Evolutionary conservation across 345 rosid species (phyloP), one percentile per base, ranked within the genome.

Genomic region (Camelina sativa): DNA sequence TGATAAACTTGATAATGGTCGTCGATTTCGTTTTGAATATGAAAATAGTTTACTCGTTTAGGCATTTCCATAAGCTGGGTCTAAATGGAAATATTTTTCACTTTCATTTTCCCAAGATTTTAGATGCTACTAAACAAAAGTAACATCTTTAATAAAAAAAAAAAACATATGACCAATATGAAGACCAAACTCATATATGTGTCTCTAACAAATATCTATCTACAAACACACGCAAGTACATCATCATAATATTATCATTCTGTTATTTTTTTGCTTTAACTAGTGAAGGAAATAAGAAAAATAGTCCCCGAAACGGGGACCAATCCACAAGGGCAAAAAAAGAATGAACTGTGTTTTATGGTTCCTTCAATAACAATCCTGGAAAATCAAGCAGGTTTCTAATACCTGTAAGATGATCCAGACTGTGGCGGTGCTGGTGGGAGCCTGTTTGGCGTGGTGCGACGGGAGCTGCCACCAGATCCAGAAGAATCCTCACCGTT

Each of bases 341-440:
- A 23, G 35, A 67, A 40, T 34, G 11, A 54, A 38, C 37, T 63
- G 57, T 76, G 25, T 57, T 57, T 23, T 23, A 16, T 34, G 72
- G 47, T 67, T 48, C 50, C 47, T 53, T 53, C 80, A 76, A 64
- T 44, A 62, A 54, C 51, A 62, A 69, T 41, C 38, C 19, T 53
- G 57, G 16, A 69, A 28, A 34, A 53, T 38, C 52, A 55, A 69
- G 46, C 76, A 74, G 66, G 51, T 46, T 47, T 74, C 82, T 82
- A 82, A 63, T 85, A 85, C 81, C 89, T 80, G 72, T 83, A 76
- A 34, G 81, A 78, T 4, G 85, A 83, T 79, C 83, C 88, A 7
- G 88, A 72, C 57, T 72, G 92, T 7, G 97, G 97, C 0, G 97
- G 97, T 20, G 89, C 88, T 0, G 98, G 98, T 7, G 98, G 96